Percentiles rank a stretch among this genome's conserved stretches.
phyloP scores from a whole-genome alignment of 306 rosid species.

The Dalbergia oliveri region DNA sequence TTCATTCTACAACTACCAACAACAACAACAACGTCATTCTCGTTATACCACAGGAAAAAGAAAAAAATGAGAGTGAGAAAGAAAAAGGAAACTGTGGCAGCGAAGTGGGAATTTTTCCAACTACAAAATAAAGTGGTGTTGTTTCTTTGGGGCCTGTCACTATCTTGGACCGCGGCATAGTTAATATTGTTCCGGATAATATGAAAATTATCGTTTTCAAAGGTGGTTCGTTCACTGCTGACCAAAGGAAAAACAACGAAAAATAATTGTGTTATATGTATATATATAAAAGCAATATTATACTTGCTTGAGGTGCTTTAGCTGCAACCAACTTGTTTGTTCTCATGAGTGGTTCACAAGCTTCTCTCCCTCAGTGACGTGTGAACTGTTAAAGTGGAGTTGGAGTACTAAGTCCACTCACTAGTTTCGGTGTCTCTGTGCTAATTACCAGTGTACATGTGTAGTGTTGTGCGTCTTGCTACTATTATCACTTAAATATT shows the following conservation, averaged over 20 bases:
- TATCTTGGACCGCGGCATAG: constrained; percentile 39
- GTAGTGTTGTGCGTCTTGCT: constrained; percentile 4
- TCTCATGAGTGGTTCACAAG: constrained; percentile 65
- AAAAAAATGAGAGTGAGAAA: not conserved
- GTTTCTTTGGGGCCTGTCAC: constrained; percentile 20
- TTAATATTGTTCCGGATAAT: constrained; percentile 32
- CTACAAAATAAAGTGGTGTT: constrained; percentile 13
- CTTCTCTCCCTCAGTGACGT: constrained; percentile 54
- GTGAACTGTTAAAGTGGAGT: constrained; percentile 63
- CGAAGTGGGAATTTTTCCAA: constrained; percentile 40
- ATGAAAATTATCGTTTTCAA: constrained; percentile 29
- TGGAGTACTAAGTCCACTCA: constrained; percentile 52
- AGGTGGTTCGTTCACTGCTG: constrained; percentile 31
- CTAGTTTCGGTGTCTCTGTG: constrained; percentile 24
- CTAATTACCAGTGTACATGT: constrained; percentile 1
- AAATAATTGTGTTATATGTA: not conserved
- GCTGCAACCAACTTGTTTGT: constrained; percentile 44
- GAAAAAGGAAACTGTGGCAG: constrained; percentile 1
- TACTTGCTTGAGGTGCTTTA: constrained; percentile 35
- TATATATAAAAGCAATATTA: not conserved
- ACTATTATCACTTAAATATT: constrained; percentile 1
- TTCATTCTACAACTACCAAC: constrained; percentile 11
- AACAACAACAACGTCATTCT: constrained; percentile 33
- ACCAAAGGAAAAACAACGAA: constrained; percentile 22
- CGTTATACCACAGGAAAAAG: not conserved